phyloP scores from a whole-genome alignment of 345 rosid species.

The Atalantia buxifolia region DNA sequence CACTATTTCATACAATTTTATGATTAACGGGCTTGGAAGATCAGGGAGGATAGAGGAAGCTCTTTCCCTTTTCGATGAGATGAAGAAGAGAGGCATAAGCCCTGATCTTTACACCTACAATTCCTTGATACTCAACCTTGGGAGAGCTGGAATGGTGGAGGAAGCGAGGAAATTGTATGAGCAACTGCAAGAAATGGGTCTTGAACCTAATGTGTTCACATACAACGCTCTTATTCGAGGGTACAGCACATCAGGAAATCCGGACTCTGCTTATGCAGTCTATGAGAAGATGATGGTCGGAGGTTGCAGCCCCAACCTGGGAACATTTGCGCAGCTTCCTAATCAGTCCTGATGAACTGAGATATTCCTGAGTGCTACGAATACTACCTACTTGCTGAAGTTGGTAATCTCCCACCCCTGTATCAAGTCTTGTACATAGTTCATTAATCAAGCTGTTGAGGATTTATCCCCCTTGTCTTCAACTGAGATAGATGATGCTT shows the following conservation, averaged over 20 bases:
- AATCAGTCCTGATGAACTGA: conserved; percentile 30
- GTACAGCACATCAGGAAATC: conserved; percentile 62
- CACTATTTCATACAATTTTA: conserved; percentile 67
- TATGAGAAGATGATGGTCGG: conserved; percentile 78
- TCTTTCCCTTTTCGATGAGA: conserved; percentile 58
- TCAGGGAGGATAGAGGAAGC: conserved; percentile 65
- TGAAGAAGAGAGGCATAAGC: conserved; percentile 48
- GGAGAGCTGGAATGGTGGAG: conserved; percentile 62
- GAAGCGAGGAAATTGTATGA: conserved; percentile 60
- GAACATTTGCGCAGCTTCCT: conserved; percentile 90
- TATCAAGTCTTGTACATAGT: background rate
- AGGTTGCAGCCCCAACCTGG: conserved; percentile 77
- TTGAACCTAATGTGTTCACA: conserved; percentile 79
- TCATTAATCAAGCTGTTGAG: background rate
- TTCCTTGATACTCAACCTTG: conserved; percentile 66
- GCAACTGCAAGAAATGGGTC: conserved; percentile 58
- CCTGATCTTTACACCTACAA: conserved; percentile 90
- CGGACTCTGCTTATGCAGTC: conserved; percentile 64
- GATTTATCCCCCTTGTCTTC: background rate
- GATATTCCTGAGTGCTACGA: background rate
- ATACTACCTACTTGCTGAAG: background rate
- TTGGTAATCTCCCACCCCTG: background rate
- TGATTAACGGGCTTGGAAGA: conserved; percentile 74
- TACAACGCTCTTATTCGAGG: conserved; percentile 85
- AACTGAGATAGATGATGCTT: background rate